phyloP scores from a whole-genome alignment of 257 asterid species.

The Petunia secreta region DNA sequence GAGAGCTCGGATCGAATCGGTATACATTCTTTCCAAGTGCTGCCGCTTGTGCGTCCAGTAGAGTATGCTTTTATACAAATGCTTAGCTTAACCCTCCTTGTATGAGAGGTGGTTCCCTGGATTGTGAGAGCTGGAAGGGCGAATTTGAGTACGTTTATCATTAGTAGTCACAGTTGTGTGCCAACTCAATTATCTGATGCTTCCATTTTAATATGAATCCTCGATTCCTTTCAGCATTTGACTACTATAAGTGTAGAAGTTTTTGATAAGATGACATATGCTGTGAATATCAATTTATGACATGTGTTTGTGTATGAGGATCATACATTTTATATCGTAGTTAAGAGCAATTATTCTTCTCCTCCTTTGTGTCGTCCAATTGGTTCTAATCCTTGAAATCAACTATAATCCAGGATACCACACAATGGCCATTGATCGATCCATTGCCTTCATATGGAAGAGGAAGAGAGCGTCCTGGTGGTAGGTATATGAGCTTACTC shows the following conservation, averaged over 20 bases:
- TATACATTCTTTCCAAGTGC: not conserved
- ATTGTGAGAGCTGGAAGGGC: not conserved
- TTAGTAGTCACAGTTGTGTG: not conserved
- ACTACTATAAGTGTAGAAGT: not conserved
- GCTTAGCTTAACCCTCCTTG: not conserved
- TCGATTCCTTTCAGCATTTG: not conserved
- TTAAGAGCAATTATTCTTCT: not conserved
- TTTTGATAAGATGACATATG: not conserved
- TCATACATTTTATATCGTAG: not conserved
- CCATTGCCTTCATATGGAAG: conserved; percentile 97
- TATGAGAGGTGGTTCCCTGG: not conserved
- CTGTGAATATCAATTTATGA: not conserved
- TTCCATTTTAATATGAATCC: not conserved
- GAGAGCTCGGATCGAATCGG: no score
- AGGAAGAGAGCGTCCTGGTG: conserved; percentile 95
- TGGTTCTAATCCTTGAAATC: conserved; percentile 6
- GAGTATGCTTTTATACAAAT: not conserved
- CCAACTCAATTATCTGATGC: not conserved
- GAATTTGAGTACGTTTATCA: not conserved
- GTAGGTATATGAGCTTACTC: conserved; percentile 88
- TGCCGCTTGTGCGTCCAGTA: not conserved
- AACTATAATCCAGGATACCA: conserved; percentile 55
- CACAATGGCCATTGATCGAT: conserved; percentile 73
- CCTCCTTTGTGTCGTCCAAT: conserved; percentile 5
- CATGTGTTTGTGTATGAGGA: not conserved